Evolutionary conservation across 2,329 filamentous ascomycete species (phyloP).

Genomic region (Ceratocystis variospora): DNA sequence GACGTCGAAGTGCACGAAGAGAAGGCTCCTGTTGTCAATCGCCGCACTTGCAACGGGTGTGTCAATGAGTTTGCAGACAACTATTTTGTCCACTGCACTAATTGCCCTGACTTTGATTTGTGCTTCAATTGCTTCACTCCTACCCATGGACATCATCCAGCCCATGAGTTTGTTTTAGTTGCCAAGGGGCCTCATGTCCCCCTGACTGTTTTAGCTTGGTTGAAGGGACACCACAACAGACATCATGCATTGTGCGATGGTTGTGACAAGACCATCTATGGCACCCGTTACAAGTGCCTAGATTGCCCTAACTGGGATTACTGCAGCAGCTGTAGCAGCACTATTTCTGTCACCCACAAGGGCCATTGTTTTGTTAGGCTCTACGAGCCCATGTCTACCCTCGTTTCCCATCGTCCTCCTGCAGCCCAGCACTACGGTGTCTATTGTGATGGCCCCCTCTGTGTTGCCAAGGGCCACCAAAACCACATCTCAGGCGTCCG

Average conservation of each 20-base stretch:
- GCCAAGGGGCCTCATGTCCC: not conserved
- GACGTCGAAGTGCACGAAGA: not conserved
- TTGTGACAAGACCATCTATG: conserved; percentile 68
- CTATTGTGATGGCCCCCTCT: conserved; percentile 88
- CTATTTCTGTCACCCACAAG: conserved; percentile 56
- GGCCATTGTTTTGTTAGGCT: conserved; percentile 80
- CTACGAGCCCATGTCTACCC: conserved; percentile 52
- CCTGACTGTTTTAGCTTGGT: conserved; percentile 37
- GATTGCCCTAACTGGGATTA: conserved; percentile 97
- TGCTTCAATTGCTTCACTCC: conserved; percentile 72
- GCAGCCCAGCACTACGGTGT: conserved; percentile 60
- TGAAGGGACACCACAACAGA: conserved; percentile 62
- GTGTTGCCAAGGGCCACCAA: conserved; percentile 37
- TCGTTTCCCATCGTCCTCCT: not conserved
- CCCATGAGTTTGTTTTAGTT: conserved; percentile 57
- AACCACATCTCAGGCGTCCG: conserved; percentile 70
- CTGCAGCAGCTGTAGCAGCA: conserved; percentile 61
- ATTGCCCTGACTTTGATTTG: conserved; percentile 83
- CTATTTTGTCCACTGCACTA: conserved; percentile 71
- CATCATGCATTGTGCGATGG: conserved; percentile 91
- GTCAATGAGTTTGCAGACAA: conserved; percentile 50
- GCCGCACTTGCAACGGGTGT: conserved; percentile 58
- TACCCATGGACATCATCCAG: conserved; percentile 81
- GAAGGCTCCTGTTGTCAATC: conserved; percentile 22
- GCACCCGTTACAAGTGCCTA: conserved; percentile 90